Base-by-base conservation (phyloP, 768 basidiomycete genomes). In the Lactarius indigo region DNA sequence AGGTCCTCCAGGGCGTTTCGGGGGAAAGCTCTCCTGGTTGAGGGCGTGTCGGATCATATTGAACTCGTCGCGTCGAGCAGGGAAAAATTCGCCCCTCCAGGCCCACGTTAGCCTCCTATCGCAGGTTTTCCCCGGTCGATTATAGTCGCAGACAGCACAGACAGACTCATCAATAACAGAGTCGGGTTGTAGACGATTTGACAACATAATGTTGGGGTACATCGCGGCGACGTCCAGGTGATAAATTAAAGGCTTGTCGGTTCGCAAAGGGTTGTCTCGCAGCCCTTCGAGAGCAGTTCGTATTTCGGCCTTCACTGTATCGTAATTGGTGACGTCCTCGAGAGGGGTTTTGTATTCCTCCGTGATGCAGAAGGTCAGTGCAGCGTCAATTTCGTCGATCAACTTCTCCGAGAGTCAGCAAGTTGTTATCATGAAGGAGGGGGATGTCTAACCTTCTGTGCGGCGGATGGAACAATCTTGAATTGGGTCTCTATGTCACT, bases 181-280 rank as follows among this genome's bases (percentile, higher is more conserved):
- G 78, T 99, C 97, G 2, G 97, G 97, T 72, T 99, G 97, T 2
- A 99, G 83, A 39, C 97, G 92, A 75, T 99, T 99, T 20, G 96
- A 98, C 81, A 99, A 89, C 97, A 99, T 99, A 85, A 99, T 98
- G 77, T 98, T 99, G 64, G 97, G 97, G 76, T 99, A 98, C 97
- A 99, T 99, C 69, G 97, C 97, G 2, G 97, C 97, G 69, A 99
- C 97, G 73, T 99, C 97, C 73, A 98, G 78, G 77, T 99, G 97
- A 78, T 99, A 99, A 74, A 99, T 98, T 69, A 98, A 86, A 0
- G 97, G 97, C 15, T 88, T 91, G 79, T 98, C 96, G 52, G 82
- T 81, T 17, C 96, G 92, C 62, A 87, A 84, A 0, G 97, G 96
- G 66, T 90, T 87, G 78, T 98, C 95, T 31, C 94, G 93, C 83